Conservation (phyloP, 129 eudicot genomes). For the Glebionis coronaria region DNA sequence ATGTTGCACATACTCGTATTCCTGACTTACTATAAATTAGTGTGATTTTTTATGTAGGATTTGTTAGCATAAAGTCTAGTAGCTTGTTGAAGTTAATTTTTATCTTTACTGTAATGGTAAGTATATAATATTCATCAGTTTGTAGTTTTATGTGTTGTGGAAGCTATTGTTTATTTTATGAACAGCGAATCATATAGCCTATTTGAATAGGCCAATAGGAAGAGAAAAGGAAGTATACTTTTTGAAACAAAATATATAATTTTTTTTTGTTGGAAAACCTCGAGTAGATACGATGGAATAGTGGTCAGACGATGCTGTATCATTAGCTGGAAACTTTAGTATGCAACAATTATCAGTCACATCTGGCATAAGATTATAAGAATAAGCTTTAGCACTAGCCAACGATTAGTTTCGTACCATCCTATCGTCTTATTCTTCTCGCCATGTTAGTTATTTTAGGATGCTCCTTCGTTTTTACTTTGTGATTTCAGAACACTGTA, state of each 20-base stretch:
- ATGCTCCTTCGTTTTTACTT: not conserved
- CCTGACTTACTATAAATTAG: too few relatives aligned
- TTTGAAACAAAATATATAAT: not conserved
- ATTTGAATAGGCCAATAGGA: conserved; percentile 20
- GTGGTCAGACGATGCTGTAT: conserved; percentile 22
- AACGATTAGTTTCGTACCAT: not conserved
- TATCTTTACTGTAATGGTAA: not conserved
- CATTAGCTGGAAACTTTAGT: conserved; percentile 17
- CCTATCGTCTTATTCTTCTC: conserved; percentile 3
- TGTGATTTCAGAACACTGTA: conserved; percentile 5
- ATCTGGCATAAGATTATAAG: conserved; percentile 21
- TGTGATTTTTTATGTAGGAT: not conserved
- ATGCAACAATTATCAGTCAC: conserved; percentile 6
- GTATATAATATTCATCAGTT: conserved; percentile 11
- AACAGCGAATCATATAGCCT: conserved; percentile 7
- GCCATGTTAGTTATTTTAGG: not conserved
- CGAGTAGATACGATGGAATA: conserved; percentile 12
- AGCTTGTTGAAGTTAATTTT: not conserved
- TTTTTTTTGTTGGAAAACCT: not conserved
- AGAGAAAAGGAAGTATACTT: conserved; percentile 2
- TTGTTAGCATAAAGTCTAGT: not conserved
- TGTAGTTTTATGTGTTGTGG: conserved; percentile 23
- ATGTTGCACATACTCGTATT: too few relatives aligned
- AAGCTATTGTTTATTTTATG: conserved; percentile 18
- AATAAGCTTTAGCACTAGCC: conserved; percentile 1